phyloP scores from a whole-genome alignment of 306 rosid species.

The Dalbergia cochinchinensis region DNA sequence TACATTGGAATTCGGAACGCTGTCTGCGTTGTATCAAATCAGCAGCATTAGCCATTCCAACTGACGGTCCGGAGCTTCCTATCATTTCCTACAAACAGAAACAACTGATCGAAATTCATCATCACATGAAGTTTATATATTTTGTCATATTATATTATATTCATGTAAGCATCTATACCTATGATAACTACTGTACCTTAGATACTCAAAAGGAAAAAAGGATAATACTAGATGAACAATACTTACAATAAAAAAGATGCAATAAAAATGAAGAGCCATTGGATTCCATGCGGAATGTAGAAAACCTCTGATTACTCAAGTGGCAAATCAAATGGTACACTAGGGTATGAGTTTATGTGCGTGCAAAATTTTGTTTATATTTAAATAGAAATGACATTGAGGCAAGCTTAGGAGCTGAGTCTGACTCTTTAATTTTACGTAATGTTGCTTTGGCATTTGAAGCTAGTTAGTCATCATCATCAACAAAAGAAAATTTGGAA shows the following conservation, averaged over 20 bases:
- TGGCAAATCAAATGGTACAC: background rate
- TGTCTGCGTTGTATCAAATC: slow-evolving; percentile 89
- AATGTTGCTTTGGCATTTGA: slow-evolving; percentile 15
- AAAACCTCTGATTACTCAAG: background rate
- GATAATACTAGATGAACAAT: slow-evolving; percentile 17
- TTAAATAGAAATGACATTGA: slow-evolving; percentile 14
- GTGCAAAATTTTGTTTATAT: slow-evolving; percentile 7
- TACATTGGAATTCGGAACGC: slow-evolving; percentile 87
- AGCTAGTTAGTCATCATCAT: slow-evolving; percentile 28
- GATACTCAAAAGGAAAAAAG: background rate
- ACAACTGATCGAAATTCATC: slow-evolving; percentile 79
- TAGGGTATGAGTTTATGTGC: background rate
- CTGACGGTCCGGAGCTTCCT: slow-evolving; percentile 63
- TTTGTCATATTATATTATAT: background rate
- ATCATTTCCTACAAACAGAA: slow-evolving; percentile 74
- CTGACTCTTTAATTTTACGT: background rate
- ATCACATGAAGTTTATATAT: slow-evolving; percentile 56
- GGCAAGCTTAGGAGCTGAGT: background rate
- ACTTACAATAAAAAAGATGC: background rate
- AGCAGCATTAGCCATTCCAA: slow-evolving; percentile 79
- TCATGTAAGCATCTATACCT: slow-evolving; percentile 1
- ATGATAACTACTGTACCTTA: background rate
- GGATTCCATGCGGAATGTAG: background rate
- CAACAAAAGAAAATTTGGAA: slow-evolving; percentile 27
- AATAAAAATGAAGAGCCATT: slow-evolving; percentile 13